Evolutionary conservation across 306 rosid genomes (phyloP).

Genomic region (Rubus parviflorus): DNA sequence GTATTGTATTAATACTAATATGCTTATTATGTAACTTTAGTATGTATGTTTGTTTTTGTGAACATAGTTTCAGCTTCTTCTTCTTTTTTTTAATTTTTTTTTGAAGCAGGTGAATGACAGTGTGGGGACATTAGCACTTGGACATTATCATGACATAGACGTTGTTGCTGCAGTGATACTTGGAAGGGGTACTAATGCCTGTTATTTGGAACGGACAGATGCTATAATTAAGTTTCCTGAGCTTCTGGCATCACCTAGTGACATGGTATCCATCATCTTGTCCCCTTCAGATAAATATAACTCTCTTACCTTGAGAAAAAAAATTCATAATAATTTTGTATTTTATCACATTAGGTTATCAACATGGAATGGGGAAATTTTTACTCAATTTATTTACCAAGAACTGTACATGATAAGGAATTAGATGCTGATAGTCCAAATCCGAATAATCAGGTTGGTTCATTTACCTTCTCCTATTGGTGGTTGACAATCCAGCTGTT

Average conservation of each 20-base stretch:
- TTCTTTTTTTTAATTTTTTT: background rate
- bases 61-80: conserved; percentile 4
- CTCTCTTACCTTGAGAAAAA: background rate
- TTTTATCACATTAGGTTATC: conserved; percentile 50
- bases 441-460: conserved; percentile 81
- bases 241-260: conserved; percentile 68
- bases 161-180: conserved; percentile 89
- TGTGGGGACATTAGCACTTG: conserved; percentile 89
- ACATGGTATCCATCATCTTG: conserved; percentile 58
- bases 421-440: conserved; percentile 90
- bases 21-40: background rate
- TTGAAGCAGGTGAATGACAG: conserved; percentile 78
- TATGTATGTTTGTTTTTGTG: background rate
- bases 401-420: conserved; percentile 73
- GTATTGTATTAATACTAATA: too few species aligned
- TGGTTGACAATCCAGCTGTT: conserved; percentile 8
- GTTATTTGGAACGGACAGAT: conserved; percentile 83
- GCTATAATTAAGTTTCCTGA: conserved; percentile 90
- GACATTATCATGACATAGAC: conserved; percentile 80
- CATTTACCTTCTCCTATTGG: conserved; percentile 15
- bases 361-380: conserved; percentile 98
- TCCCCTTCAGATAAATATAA: background rate
- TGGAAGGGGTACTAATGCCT: conserved; percentile 96
- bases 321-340: too few species aligned
- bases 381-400: conserved; percentile 92